phyloP scores from a whole-genome alignment of 208 protist species.

The Herpetomonas tarakana region DNA sequence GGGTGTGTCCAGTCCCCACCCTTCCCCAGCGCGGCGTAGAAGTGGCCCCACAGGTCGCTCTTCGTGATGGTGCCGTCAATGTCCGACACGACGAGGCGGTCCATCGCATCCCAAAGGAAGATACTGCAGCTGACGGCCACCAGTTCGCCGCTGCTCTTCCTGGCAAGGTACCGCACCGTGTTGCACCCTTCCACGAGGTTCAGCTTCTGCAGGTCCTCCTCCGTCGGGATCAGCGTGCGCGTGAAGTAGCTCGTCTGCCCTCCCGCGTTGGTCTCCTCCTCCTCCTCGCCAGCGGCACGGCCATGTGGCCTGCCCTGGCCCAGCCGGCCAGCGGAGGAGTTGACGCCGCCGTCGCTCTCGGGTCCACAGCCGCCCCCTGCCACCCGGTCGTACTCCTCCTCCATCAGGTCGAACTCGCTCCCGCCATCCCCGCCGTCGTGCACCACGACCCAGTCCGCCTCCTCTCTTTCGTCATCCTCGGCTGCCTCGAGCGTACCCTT shows the following conservation, averaged over 20 bases:
- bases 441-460: too few species aligned
- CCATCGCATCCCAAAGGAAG: conserved; percentile 91
- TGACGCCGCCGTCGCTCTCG: neutral
- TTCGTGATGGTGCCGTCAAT: conserved; percentile 99
- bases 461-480: too few species aligned
- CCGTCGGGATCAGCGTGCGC: conserved; percentile 73
- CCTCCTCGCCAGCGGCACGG: neutral
- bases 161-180: conserved; percentile 88
- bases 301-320: neutral
- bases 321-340: too few species aligned
- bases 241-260: conserved; percentile 42
- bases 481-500: neutral
- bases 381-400: neutral
- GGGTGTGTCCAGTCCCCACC: conserved; percentile 95
- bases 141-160: conserved; percentile 50
- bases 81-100: conserved; percentile 96
- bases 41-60: conserved; percentile 95
- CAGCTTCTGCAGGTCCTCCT: conserved; percentile 89
- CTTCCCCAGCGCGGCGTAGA: conserved; percentile 89
- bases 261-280: neutral
- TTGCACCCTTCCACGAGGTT: conserved; percentile 89
- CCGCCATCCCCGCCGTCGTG: too few species aligned
- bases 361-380: neutral
- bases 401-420: neutral
- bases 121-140: conserved; percentile 85